phyloP scores from a whole-genome alignment of 1,284 basidiomycete genomes.

The Entoloma clypeatum region DNA sequence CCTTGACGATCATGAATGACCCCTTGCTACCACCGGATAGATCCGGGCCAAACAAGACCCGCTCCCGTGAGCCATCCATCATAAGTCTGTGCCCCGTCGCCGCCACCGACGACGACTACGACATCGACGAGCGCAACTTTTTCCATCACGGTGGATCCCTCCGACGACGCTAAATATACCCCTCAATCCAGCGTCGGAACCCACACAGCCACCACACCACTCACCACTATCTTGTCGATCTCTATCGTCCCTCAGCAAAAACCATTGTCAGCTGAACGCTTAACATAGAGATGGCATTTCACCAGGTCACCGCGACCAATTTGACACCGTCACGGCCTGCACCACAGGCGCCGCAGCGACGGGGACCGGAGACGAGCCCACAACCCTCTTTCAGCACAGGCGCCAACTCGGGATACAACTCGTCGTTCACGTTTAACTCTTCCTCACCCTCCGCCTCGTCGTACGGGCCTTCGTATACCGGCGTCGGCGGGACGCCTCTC shows the following conservation, averaged over 20 bases:
- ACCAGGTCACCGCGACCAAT: conserved; percentile 34
- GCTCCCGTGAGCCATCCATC: conserved; percentile 12
- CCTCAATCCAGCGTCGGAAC: conserved; percentile 8
- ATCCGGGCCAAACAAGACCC: conserved; percentile 19
- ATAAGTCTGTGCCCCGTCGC: conserved; percentile 8
- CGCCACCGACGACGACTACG: conserved; percentile 17
- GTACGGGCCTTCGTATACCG: conserved; percentile 58
- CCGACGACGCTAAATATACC: conserved; percentile 3
- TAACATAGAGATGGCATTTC: conserved; percentile 30
- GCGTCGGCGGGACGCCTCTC: conserved; percentile 75
- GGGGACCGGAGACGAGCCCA: conserved; percentile 35
- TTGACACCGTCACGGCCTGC: conserved; percentile 49
- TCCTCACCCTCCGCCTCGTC: conserved; percentile 55
- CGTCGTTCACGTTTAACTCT: conserved; percentile 52
- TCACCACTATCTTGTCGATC: conserved; percentile 8
- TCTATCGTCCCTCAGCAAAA: neutral
- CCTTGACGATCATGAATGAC: conserved; percentile 20
- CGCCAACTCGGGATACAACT: conserved; percentile 51
- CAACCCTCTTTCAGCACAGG: conserved; percentile 32
- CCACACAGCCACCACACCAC: conserved; percentile 5
- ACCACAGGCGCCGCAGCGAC: conserved; percentile 58
- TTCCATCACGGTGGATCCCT: conserved; percentile 6
- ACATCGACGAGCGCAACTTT: conserved; percentile 4
- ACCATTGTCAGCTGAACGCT: conserved; percentile 6
- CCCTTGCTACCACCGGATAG: conserved; percentile 18